Base-by-base conservation (phyloP, 139 green algal genomes). In the Mychonastes homosphaera region DNA sequence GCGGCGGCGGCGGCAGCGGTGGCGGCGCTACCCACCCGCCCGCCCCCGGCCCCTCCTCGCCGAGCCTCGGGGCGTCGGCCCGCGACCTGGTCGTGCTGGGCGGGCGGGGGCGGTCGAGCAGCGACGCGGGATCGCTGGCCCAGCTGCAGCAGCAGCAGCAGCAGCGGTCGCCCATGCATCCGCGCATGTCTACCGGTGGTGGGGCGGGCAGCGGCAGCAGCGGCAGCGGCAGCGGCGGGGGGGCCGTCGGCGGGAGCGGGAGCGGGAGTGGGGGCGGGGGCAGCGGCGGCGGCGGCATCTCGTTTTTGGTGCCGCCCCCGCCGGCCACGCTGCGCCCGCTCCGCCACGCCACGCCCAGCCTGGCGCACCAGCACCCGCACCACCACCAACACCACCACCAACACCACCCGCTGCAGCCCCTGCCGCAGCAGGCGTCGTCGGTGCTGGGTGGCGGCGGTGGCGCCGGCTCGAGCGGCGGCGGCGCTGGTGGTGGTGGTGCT, bases 311-410 rank as follows among this genome's bases (percentile, higher is more conserved):
- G 36, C 36, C 13, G 36, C 36, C 36, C 36, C 12, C 36, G 36
- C 12, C 36, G 36, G 43, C 43, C 6, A 19, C 43, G 43, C 18
- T 19, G 43, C 13, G 10, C 13, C 18, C 43, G 13, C 43, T 6
- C 18, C 12, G 43, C 13, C 10, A 53, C 32, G 40, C 55, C 39
- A 39, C 35, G n/a, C 16, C 47, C 27, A 51, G 44, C 44, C 53
- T 38, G 6, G 53, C 38, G n/a, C n/a, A n/a, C n/a, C n/a, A n/a
- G n/a, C 52, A 58, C 30, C 52, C 21, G 53, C 27, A 58, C 30
- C 52, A 58, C 6, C 29, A 58, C 30, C 23, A 58, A 32, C 30
- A 44, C 13, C 29, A 27, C 52, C 13, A 32, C 27, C 32, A 24
- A 40, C 27, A 46, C 39, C 15, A 13, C 39, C 39, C 15, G 15